Percentiles rank a stretch among this genome's conserved stretches.
These are phyloP conservation scores for Ambrosiella cleistominuta DNA, from an alignment of 2,329 filamentous ascomycete genomes.

Conservation along the genomic window DNA sequence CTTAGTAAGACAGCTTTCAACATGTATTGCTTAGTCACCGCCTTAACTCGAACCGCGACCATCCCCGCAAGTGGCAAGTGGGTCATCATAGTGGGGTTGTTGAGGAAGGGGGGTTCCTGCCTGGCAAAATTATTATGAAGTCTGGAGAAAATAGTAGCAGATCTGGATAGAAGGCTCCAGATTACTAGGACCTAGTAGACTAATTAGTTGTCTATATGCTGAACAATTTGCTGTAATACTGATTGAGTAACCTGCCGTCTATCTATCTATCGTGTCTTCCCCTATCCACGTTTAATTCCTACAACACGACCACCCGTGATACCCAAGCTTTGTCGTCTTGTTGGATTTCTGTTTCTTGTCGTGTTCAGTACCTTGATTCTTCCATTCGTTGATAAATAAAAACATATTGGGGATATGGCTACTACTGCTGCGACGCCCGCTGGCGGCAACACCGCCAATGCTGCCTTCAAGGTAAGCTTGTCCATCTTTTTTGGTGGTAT, in stretches of 20 bases:
- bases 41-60: background rate
- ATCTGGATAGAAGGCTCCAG: slow-evolving; percentile 6
- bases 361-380: slow-evolving; percentile 1
- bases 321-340: slow-evolving; percentile 8
- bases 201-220: background rate
- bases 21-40: background rate
- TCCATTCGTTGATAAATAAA: slow-evolving; percentile 4
- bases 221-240: slow-evolving; percentile 2
- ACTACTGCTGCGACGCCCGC: slow-evolving; percentile 13
- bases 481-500: background rate
- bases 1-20: background rate
- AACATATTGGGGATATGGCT: slow-evolving; percentile 10
- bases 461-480: slow-evolving; percentile 36
- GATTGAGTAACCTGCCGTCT: background rate
- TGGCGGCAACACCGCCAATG: slow-evolving; percentile 28
- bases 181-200: background rate
- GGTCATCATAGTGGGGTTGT: slow-evolving; percentile 2
- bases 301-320: slow-evolving; percentile 17
- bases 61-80: background rate
- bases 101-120: slow-evolving; percentile 1
- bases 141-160: background rate
- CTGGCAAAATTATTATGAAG: slow-evolving; percentile 1
- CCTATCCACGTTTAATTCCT: slow-evolving; percentile 5
- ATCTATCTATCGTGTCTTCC: slow-evolving; percentile 8
- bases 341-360: background rate